phyloP scores from a whole-genome alignment of 2,329 filamentous ascomycete genomes.

The Coniella lustricola region DNA sequence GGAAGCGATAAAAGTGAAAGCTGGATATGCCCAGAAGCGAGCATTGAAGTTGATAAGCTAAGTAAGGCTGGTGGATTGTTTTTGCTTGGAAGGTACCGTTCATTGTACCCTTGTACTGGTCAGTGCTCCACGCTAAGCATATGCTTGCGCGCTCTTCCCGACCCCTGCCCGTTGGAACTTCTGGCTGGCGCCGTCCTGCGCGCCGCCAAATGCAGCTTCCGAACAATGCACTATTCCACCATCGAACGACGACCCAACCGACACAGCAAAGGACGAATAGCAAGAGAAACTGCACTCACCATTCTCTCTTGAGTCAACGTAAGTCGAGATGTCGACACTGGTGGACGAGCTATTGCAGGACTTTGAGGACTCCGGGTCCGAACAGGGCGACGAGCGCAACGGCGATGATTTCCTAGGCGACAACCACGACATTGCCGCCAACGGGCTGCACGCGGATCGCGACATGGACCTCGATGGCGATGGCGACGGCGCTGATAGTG shows the following conservation, averaged over 20 bases:
- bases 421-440: constrained; percentile 33
- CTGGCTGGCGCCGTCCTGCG: too few species aligned
- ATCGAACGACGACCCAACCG: too few species aligned
- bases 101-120: not conserved
- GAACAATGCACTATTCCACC: too few species aligned
- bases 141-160: not conserved
- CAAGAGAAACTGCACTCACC: too few species aligned
- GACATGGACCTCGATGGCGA: constrained; percentile 55
- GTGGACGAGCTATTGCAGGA: constrained; percentile 90
- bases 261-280: too few species aligned
- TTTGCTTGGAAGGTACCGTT: constrained; percentile 2
- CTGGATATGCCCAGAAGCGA: not conserved
- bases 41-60: not conserved
- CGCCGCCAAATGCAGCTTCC: too few species aligned
- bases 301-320: too few species aligned
- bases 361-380: constrained; percentile 79
- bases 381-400: constrained; percentile 57
- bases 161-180: not conserved
- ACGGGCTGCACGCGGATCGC: constrained; percentile 30
- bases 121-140: constrained; percentile 7
- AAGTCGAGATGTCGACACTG: constrained; percentile 68
- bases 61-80: constrained; percentile 8
- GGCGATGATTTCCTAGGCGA: constrained; percentile 39
- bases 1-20: not conserved
- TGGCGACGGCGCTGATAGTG: constrained; percentile 50